These are phyloP conservation scores for Exobasidium cylindrosporum DNA, from an alignment of 1,284 basidiomycete species.

Conservation along the genomic window DNA sequence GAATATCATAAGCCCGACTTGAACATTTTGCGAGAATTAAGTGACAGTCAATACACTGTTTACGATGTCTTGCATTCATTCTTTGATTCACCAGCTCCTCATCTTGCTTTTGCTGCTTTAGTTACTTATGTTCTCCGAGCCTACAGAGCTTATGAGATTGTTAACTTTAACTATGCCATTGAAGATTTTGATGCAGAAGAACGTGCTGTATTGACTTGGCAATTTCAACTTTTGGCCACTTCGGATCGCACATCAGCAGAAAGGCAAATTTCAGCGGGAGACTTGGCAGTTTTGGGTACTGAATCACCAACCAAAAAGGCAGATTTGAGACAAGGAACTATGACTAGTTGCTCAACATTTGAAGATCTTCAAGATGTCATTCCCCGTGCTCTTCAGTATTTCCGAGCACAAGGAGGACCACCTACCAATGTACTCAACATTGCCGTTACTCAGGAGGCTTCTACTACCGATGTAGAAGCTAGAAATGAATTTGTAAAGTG, in stretches of 20 bases:
- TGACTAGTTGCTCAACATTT: conserved; percentile 48
- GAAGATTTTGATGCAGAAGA: conserved; percentile 65
- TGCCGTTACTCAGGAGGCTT: conserved; percentile 63
- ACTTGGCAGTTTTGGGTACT: conserved; percentile 36
- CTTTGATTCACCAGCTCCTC: conserved; percentile 67
- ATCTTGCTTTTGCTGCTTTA: conserved; percentile 81
- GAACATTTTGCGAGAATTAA: conserved; percentile 85
- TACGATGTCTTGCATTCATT: conserved; percentile 95
- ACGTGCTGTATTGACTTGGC: conserved; percentile 53
- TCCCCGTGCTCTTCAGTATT: conserved; percentile 43
- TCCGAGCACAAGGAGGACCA: conserved; percentile 19
- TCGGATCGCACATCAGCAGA: conserved; percentile 54
- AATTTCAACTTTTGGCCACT: conserved; percentile 63
- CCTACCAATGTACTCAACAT: conserved; percentile 74
- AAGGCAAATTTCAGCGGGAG: conserved; percentile 50
- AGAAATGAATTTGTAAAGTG: conserved; percentile 71
- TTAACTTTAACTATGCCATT: conserved; percentile 84
- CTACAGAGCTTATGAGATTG: conserved; percentile 88
- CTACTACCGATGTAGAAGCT: conserved; percentile 75
- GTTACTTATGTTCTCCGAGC: conserved; percentile 95
- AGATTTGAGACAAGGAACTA: conserved; percentile 49
- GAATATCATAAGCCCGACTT: conserved; percentile 64
- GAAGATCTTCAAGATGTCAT: conserved; percentile 41
- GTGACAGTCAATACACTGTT: conserved; percentile 93
- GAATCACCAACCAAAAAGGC: conserved; percentile 16